These are phyloP conservation scores for Dendrobium chrysotoxum DNA, from an alignment of 106 monocot species.

Conservation along the genomic window DNA sequence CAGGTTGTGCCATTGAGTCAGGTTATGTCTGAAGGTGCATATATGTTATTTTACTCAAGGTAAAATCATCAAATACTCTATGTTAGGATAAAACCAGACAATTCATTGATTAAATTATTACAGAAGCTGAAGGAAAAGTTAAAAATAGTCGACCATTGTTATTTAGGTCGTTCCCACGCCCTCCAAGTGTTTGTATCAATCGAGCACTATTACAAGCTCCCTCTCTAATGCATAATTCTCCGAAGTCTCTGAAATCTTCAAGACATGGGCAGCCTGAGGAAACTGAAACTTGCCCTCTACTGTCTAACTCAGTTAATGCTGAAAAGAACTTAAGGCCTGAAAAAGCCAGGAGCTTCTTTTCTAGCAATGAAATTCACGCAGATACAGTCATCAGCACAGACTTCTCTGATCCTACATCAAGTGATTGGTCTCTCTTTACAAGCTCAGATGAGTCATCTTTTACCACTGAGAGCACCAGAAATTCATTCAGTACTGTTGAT, in stretches of 20 bases:
- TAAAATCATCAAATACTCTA: slow-evolving; percentile 16
- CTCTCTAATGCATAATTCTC: slow-evolving; percentile 8
- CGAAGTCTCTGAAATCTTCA: slow-evolving; percentile 23
- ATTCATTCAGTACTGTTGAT: slow-evolving; percentile 86
- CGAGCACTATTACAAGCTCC: slow-evolving; percentile 15
- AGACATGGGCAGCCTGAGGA: slow-evolving; percentile 14
- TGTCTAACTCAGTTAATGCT: not conserved
- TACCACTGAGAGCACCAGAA: slow-evolving; percentile 83
- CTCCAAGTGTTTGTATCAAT: slow-evolving; percentile 47
- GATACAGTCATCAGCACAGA: slow-evolving; percentile 29
- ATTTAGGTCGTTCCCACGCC: slow-evolving; percentile 73
- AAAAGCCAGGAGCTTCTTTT: slow-evolving; percentile 3
- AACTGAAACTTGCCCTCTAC: not conserved
- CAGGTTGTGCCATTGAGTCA: slow-evolving; percentile 66
- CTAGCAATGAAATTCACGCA: slow-evolving; percentile 5
- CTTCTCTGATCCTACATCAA: slow-evolving; percentile 79
- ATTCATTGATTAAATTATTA: not conserved
- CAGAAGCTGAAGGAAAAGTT: not conserved
- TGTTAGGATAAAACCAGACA: not conserved
- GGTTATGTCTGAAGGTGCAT: slow-evolving; percentile 97
- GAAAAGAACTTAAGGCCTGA: slow-evolving; percentile 18
- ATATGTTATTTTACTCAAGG: slow-evolving; percentile 96
- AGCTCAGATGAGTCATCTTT: slow-evolving; percentile 97
- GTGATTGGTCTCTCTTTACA: slow-evolving; percentile 91
- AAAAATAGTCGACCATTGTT: not conserved